phyloP scores from a whole-genome alignment of 768 basidiomycete genomes.

The Mycena kentingensis region DNA sequence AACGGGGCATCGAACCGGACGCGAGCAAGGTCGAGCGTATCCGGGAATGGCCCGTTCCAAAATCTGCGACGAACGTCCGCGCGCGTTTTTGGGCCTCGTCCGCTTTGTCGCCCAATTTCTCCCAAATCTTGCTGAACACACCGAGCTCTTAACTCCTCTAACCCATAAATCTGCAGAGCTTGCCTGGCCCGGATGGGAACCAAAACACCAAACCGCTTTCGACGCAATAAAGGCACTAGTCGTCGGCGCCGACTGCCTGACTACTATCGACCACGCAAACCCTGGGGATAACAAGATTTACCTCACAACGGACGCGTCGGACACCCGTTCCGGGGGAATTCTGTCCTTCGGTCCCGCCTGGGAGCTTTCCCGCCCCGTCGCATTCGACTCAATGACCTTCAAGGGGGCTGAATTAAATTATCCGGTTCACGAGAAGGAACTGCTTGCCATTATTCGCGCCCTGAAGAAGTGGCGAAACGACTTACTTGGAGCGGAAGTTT shows the following conservation, averaged over 20 bases:
- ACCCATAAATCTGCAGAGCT: neutral
- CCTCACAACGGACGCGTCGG: constrained; percentile 30
- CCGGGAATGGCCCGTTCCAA: constrained; percentile 25
- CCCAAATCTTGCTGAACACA: constrained; percentile 21
- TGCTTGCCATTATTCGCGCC: constrained; percentile 32
- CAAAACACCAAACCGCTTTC: constrained; percentile 27
- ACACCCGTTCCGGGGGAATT: constrained; percentile 28
- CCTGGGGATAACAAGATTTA: constrained; percentile 32
- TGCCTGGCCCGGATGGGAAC: constrained; percentile 19
- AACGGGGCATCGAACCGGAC: constrained; percentile 25
- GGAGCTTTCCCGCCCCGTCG: constrained; percentile 32
- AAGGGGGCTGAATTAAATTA: no score
- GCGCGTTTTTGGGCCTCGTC: constrained; percentile 25
- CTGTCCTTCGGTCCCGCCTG: constrained; percentile 28
- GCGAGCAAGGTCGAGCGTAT: constrained; percentile 16
- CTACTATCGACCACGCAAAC: constrained; percentile 33
- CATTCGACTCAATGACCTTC: no score
- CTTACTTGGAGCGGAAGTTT: neutral
- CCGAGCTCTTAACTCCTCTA: neutral
- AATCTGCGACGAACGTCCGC: constrained; percentile 15
- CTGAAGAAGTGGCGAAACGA: constrained; percentile 22
- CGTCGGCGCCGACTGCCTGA: constrained; percentile 25
- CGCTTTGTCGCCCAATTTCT: constrained; percentile 27
- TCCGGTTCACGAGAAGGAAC: no score
- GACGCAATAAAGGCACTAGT: constrained; percentile 31